phyloP scores from a whole-genome alignment of 1,284 basidiomycete species.

The Ustilago nuda region DNA sequence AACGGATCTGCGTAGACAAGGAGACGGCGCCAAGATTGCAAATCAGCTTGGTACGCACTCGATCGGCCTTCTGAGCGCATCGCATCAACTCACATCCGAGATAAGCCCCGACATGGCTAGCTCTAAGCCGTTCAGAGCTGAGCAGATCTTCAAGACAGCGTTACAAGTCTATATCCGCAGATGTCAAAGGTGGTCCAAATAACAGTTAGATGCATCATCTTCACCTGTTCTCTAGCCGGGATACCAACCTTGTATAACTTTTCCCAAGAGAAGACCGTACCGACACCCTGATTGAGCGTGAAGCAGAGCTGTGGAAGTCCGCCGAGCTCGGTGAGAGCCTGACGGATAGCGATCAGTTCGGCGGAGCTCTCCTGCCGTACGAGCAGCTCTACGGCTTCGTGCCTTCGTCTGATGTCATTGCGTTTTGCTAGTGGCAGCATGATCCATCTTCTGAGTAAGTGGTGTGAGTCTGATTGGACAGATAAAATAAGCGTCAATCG shows the following conservation, averaged over 20 bases:
- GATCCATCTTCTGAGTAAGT: slow-evolving; percentile 40
- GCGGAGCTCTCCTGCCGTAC: slow-evolving; percentile 24
- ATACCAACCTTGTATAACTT: slow-evolving; percentile 27
- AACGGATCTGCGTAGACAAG: slow-evolving; percentile 8
- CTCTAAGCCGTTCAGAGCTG: slow-evolving; percentile 22
- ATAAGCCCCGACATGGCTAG: slow-evolving; percentile 24
- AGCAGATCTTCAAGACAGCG: slow-evolving; percentile 28
- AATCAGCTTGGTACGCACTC: background rate
- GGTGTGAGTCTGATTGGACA: slow-evolving; percentile 22
- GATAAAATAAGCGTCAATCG: too few species aligned
- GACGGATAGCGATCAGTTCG: slow-evolving; percentile 22
- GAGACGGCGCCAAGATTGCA: background rate
- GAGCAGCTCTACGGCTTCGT: slow-evolving; percentile 43
- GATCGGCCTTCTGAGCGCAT: background rate
- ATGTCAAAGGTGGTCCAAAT: background rate
- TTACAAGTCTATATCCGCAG: slow-evolving; percentile 29
- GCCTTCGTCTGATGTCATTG: slow-evolving; percentile 25
- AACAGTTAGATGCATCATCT: background rate
- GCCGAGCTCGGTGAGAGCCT: slow-evolving; percentile 25
- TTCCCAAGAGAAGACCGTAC: slow-evolving; percentile 22
- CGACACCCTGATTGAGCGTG: slow-evolving; percentile 37
- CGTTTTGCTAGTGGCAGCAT: slow-evolving; percentile 34
- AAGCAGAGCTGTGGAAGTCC: slow-evolving; percentile 29
- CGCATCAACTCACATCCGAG: slow-evolving; percentile 11
- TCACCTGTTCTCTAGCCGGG: background rate